phyloP scores from a whole-genome alignment of 257 asterid species.

The Paraleonurus japonicus region DNA sequence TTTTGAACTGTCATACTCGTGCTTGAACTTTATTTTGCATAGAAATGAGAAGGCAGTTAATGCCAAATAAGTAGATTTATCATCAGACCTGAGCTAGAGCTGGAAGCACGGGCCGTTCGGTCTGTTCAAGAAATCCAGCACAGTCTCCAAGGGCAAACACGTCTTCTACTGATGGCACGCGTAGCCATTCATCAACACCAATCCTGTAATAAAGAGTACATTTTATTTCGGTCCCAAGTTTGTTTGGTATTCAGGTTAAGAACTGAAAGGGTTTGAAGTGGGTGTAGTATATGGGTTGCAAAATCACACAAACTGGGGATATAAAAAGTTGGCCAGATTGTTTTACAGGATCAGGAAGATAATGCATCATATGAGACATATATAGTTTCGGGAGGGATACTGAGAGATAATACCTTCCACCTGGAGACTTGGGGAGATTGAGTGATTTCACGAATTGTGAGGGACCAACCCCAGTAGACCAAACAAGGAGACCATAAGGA shows the following conservation, averaged over 20 bases:
- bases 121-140: conserved; percentile 83
- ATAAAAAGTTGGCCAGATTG: too few species aligned
- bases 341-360: too few species aligned
- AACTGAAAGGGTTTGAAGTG: too few species aligned
- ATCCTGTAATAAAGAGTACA: conserved; percentile 41
- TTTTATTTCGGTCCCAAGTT: neutral
- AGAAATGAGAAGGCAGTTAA: neutral
- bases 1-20: neutral
- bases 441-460: conserved; percentile 68
- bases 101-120: conserved; percentile 83
- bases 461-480: conserved; percentile 98
- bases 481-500: conserved; percentile 90
- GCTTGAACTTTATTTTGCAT: too few species aligned
- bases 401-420: conserved; percentile 89
- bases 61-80: neutral
- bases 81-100: conserved; percentile 89
- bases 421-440: conserved; percentile 70
- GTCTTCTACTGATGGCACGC: conserved; percentile 79
- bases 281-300: too few species aligned
- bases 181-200: conserved; percentile 86
- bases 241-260: too few species aligned
- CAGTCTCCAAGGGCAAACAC: conserved; percentile 91
- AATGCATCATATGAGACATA: neutral
- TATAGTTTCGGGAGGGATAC: too few species aligned
- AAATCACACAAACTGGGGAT: too few species aligned